Evolutionary conservation across 1,139 yeast genomes (phyloP), one percentile per base, ranked within the genome.

Genomic region (Hyphopichia khmerensis): DNA sequence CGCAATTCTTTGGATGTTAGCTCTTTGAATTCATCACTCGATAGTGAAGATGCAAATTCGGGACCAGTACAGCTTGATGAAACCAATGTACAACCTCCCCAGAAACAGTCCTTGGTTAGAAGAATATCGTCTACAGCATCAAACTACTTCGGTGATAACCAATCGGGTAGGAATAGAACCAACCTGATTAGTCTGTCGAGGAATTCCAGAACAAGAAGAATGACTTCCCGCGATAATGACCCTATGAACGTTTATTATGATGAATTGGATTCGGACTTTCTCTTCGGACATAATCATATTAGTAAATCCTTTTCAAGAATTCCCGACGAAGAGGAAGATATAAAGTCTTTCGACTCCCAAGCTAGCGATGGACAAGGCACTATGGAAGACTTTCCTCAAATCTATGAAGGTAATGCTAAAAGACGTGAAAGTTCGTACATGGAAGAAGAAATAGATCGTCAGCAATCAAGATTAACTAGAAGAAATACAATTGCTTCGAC

Each of bases 401-500:
- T 35, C 0, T 46, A 26, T 34, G 39, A 16, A 10, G 45, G 43
- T 8, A 1, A 4, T 21, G 19, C 30, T 10, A n/a, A 14, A 13
- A 37, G 39, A 21, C 30, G 23, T 26, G 17, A 32, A 15, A 36
- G 36, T 30, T 29, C 17, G 23, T 5, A 4, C 26, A 33, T 27
- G 3, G 36, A 33, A n/a, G 27, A 33, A 10, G 26, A 29, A 15
- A 21, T 35, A 16, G 3, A 23, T 13, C 29, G 29, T 6, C 16
- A 18, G 4, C 16, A 19, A 5, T 17, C 34, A 8, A 23, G 24
- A n/a, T 5, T 16, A 24, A 13, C 38, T 30, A 45, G 62, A 31
- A 46, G 46, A 32, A 52, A 59, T 32, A 57, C 67, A 1, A 50
- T 59, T n/a, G 57, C 45, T 1, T 44, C 59, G 8, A 48, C 57